phyloP scores from a whole-genome alignment of 257 asterid species.

The Nicotiana otophora region DNA sequence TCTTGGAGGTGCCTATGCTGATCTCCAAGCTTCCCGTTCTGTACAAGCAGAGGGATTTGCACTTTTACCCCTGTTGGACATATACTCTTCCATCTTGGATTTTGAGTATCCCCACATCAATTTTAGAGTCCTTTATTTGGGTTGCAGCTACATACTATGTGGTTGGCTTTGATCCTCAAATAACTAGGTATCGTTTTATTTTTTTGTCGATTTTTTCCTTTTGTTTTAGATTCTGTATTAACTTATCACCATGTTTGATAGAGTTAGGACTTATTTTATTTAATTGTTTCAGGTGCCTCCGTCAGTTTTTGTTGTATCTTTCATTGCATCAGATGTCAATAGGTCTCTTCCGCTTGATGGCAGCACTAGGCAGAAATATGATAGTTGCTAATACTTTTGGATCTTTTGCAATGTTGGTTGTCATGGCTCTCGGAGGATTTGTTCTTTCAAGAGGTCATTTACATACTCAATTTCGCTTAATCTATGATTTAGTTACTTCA shows the following conservation, averaged over 20 bases:
- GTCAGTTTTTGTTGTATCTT: slow-evolving; percentile 58
- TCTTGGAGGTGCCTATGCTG: slow-evolving; percentile 74
- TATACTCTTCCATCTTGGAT: slow-evolving; percentile 85
- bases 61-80: slow-evolving; percentile 82
- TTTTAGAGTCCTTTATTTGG: slow-evolving; percentile 72
- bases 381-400: slow-evolving; percentile 90
- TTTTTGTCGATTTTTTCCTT: not conserved
- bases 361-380: slow-evolving; percentile 74
- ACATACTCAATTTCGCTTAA: not conserved
- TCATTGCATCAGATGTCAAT: slow-evolving; percentile 85
- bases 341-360: slow-evolving; percentile 83
- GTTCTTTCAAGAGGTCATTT: slow-evolving; percentile 68
- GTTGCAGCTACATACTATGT: slow-evolving; percentile 72
- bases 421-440: slow-evolving; percentile 88
- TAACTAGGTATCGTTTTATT: slow-evolving; percentile 39
- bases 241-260: not conserved
- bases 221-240: not conserved
- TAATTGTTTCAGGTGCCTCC: slow-evolving; percentile 49
- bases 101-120: slow-evolving; percentile 63
- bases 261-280: not conserved
- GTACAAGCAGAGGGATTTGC: slow-evolving; percentile 85
- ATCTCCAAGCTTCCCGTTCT: slow-evolving; percentile 79
- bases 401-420: slow-evolving; percentile 74
- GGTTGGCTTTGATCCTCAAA: slow-evolving; percentile 84
- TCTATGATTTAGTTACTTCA: not conserved